Evolutionary conservation across 2,329 filamentous ascomycete genomes (phyloP).

Genomic region (Microdochium trichocladiopsis): DNA sequence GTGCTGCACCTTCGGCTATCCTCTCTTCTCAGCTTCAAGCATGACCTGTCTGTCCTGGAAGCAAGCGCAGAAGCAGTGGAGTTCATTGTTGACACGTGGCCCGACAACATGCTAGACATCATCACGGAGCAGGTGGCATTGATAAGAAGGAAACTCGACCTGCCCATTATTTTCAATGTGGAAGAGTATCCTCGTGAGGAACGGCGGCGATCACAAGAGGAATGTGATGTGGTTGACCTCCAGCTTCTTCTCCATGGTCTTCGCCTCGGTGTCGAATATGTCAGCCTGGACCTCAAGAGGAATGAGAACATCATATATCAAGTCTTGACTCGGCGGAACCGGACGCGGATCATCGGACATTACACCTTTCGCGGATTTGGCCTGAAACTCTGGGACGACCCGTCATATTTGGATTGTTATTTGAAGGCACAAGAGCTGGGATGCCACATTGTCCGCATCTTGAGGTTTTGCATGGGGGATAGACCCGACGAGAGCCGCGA

Average conservation of each 20-base stretch:
- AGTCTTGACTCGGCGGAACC: constrained; percentile 44
- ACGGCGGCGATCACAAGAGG: constrained; percentile 25
- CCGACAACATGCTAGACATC: constrained; percentile 35
- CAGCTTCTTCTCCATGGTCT: constrained; percentile 56
- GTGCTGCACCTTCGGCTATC: constrained; percentile 56
- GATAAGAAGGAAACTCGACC: constrained; percentile 46
- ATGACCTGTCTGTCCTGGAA: constrained; percentile 45
- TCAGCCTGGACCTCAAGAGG: constrained; percentile 56
- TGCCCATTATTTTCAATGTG: constrained; percentile 51
- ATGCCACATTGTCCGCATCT: constrained; percentile 56
- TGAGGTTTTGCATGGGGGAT: constrained; percentile 49
- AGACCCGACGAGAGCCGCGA: constrained; percentile 41
- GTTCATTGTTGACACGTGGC: constrained; percentile 52
- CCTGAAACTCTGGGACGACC: constrained; percentile 47
- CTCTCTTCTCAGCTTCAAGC: constrained; percentile 42
- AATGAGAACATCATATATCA: constrained; percentile 38
- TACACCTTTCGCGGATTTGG: constrained; percentile 38
- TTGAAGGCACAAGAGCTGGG: constrained; percentile 45
- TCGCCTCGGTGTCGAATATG: constrained; percentile 58
- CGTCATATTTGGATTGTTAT: constrained; percentile 45
- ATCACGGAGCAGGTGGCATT: constrained; percentile 49
- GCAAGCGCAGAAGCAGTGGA: constrained; percentile 54
- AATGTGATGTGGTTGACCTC: constrained; percentile 39
- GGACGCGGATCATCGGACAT: constrained; percentile 55
- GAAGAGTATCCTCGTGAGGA: constrained; percentile 40